Base-by-base conservation (phyloP, 2,329 filamentous ascomycete species). In the Trichoderma sp. region DNA sequence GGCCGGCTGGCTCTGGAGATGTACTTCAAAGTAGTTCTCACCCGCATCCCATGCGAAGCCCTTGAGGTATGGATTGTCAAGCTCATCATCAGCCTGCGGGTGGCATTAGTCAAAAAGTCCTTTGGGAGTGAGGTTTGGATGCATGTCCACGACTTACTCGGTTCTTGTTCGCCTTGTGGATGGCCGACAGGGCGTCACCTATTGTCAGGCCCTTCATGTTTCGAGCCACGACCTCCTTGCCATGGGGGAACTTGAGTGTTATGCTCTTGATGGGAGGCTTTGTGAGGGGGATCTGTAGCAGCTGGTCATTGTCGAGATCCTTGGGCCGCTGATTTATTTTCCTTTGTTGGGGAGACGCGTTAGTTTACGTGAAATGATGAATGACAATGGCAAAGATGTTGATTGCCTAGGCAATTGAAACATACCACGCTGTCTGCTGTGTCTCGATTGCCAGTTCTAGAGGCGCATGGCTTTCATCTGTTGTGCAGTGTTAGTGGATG, bases 41-140 rank as follows among this genome's bases (percentile, higher is more conserved):
- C 89, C 93, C 81, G 97, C 92, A 74, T 97, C 91, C 94, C 94
- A 97, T 85, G 97, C 93, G 83, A 98, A 97, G 72, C 94, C 94
- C 75, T 90, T 90, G 73, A 98, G 90, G 85, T 94, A 93, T 71
- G 94, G 92, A 72, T 87, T 85, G 67, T 94, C 92, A 70, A 98
- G 85, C 80, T 97, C 94, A 78, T 98, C 94, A 76, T 98, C 94
- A 70, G 90, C 87, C 94, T 97, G 74, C 2, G 45, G 12, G 17
- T 12, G 37, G 58, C 22, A 19, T 61, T 64, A 63, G 63, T 70
- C 52, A 29, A 27, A n/a, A 32, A 8, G 65, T 64, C 32, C 29
- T 25, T 17, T 57, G 67, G 48, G 5, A 52, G 27, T 1, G 19
- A 9, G 19, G 13, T n/a, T 5, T n/a, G 6, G 9, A 5, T 35